Conservation (phyloP, 2,329 filamentous ascomycete species). For the Cryphonectria nitschkei region DNA sequence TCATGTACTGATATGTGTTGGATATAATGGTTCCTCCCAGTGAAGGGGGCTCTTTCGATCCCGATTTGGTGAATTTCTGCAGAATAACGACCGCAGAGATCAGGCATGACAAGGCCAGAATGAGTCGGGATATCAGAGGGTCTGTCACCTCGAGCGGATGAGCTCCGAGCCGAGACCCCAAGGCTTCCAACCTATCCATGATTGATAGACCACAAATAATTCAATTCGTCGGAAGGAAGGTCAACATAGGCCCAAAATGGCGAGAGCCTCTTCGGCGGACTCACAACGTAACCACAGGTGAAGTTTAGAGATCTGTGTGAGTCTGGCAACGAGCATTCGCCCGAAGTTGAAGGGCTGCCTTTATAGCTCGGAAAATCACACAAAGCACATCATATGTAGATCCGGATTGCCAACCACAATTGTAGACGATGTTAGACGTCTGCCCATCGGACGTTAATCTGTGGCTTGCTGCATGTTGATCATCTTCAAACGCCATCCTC, state of each 20-base stretch:
- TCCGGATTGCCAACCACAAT: neutral
- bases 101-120: neutral
- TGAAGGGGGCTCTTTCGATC: neutral
- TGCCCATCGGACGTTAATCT: neutral
- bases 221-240: neutral
- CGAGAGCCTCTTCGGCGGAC: neutral
- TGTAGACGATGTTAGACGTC: neutral
- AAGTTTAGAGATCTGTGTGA: neutral
- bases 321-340: neutral
- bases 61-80: neutral
- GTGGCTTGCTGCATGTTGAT: neutral
- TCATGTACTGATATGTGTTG: neutral
- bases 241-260: neutral
- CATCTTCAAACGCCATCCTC: neutral
- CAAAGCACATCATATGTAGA: neutral
- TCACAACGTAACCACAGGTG: neutral
- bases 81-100: neutral
- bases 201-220: too few species aligned
- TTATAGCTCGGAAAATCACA: neutral
- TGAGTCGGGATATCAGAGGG: neutral
- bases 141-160: neutral
- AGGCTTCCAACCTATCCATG: neutral
- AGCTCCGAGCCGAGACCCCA: neutral
- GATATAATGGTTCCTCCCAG: neutral
- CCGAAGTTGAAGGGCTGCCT: neutral